phyloP scores from a whole-genome alignment of 495 filamentous ascomycete genomes.

The Cercophora samala region DNA sequence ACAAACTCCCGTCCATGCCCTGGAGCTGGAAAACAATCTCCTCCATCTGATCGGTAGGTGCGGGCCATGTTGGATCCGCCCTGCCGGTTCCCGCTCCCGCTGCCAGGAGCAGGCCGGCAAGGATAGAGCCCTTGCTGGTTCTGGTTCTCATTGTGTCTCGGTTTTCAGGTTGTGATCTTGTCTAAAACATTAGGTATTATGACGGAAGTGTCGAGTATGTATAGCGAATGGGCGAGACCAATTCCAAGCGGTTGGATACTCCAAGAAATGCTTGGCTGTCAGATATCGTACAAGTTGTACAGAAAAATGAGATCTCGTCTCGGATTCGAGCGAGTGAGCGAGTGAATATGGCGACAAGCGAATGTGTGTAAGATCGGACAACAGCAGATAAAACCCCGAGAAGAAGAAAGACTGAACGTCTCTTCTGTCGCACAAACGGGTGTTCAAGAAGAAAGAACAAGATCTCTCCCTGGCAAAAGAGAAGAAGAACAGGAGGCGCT shows the following conservation, averaged over 20 bases:
- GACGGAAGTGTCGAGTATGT: neutral
- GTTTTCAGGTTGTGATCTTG: neutral
- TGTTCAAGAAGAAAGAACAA: neutral
- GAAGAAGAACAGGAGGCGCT: neutral
- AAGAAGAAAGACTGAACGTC: neutral
- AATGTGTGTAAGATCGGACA: slow-evolving; percentile 2
- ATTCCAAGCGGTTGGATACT: neutral
- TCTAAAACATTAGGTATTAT: slow-evolving; percentile 20
- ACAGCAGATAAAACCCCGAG: neutral
- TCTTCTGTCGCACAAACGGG: neutral
- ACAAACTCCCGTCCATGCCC: slow-evolving; percentile 51
- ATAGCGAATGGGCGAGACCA: slow-evolving; percentile 5
- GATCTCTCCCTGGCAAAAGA: neutral
- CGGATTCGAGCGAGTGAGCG: slow-evolving; percentile 3
- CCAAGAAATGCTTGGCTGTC: neutral
- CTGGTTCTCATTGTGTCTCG: slow-evolving; percentile 27
- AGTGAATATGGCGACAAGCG: neutral
- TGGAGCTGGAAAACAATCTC: slow-evolving; percentile 59
- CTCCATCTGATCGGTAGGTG: slow-evolving; percentile 58
- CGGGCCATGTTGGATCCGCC: slow-evolving; percentile 58
- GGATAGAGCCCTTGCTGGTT: slow-evolving; percentile 9
- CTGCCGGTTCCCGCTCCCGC: slow-evolving; percentile 28
- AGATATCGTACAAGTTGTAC: neutral
- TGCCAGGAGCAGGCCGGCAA: slow-evolving; percentile 33
- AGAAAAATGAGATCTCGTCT: neutral